Conservation (phyloP, 2,329 filamentous ascomycete species). For the Geosmithia putterillii region DNA sequence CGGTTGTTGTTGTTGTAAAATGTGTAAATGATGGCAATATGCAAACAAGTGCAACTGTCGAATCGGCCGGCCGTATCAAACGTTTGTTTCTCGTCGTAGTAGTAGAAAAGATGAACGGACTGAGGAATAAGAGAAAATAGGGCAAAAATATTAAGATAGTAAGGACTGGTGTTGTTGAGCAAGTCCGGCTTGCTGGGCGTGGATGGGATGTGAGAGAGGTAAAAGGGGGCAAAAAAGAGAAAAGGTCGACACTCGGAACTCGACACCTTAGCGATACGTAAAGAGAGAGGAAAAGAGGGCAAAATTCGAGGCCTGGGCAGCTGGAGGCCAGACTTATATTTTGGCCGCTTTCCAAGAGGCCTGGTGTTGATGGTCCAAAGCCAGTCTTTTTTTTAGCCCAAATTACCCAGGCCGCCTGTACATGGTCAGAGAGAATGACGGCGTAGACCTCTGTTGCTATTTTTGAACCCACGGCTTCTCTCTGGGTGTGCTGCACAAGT, state of each 20-base stretch:
- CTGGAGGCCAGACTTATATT: conserved; percentile 41
- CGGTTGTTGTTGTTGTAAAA: background rate
- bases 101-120: conserved; percentile 5
- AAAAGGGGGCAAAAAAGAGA: conserved; percentile 17
- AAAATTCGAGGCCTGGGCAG: conserved; percentile 28
- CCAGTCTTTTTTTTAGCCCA: background rate
- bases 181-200: conserved; percentile 43
- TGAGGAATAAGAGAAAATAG: background rate
- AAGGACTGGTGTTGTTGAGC: conserved; percentile 32
- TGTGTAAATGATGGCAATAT: background rate
- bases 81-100: conserved; percentile 1
- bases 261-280: conserved; percentile 26
- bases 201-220: conserved; percentile 11
- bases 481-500: too few species aligned
- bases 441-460: too few species aligned
- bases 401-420: conserved; percentile 2
- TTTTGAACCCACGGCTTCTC: conserved; percentile 12
- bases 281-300: conserved; percentile 23
- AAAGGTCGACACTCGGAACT: conserved; percentile 29
- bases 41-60: too few species aligned
- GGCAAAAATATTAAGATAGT: conserved; percentile 19
- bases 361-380: conserved; percentile 8
- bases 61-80: conserved; percentile 5
- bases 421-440: too few species aligned
- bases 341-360: conserved; percentile 30